Base-by-base conservation (phyloP, 2,329 filamentous ascomycete genomes). In the Biscogniauxia marginata region DNA sequence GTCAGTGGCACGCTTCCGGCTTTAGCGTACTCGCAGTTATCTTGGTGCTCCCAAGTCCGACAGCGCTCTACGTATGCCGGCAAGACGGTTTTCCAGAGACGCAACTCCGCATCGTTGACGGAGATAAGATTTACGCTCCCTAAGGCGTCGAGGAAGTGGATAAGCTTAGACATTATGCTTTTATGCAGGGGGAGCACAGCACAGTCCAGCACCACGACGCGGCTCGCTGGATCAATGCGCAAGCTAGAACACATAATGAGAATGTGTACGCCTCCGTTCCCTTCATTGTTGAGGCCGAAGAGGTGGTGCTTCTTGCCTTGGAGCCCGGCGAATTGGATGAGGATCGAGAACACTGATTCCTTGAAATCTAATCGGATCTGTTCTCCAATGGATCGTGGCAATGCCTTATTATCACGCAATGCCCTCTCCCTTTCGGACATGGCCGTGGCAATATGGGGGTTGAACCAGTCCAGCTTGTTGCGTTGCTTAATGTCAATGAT, bases 51-150 rank as follows among this genome's bases (percentile, higher is more conserved):
- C 77, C 78, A 81, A 3, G 72, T 77, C 6, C 79, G 74, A 56
- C 77, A 80, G 45, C 79, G 72, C 65, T 83, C 79, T 1, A 70
- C 75, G 48, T 77, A 62, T 0, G 75, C 71, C 0, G 78, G 78
- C 7, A 82, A 65, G 1, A 65, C 55, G 48, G 68, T 72, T 63
- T 79, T 78, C 79, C 78, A 82, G 6, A 79, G 67, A 3, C 79
- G 68, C 5, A 91, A 71, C 39, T 88, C 87, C 21, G 75, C 78
- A 5, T 83, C 81, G 23, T 78, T 69, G 2, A 79, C 72, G 1
- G 49, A 64, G 13, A 76, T 59, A 54, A 72, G 70, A 47, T 76
- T 70, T 1, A 76, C 65, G 3, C 64, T 63, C 9, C 68, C 64
- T 1, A 75, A 57, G 1, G 74, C 39, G 3, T 73, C 55, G 3